Evolutionary conservation across 2,329 filamentous ascomycete genomes (phyloP), one percentile per base, ranked within the genome.

Genomic region (Paraphoma sp.): DNA sequence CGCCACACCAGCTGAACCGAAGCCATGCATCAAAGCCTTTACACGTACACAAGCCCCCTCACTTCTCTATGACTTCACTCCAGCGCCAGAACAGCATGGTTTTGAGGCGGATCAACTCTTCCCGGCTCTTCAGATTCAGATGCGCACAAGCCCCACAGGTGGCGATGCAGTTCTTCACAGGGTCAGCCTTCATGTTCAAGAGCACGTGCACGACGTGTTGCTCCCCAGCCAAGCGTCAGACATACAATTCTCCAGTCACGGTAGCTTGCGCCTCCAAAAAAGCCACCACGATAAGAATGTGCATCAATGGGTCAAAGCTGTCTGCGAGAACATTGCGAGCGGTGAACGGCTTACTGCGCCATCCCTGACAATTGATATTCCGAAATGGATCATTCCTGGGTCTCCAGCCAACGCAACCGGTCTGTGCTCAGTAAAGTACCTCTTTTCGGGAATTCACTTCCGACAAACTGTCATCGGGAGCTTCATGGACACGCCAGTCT

Each of bases 361-460:
- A 4, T 54, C 59, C 0, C 51, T 76, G 3, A 54, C 16, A 10
- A 45, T 77, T 7, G 44, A 63, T 0, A 68, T 77, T 9, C 75
- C 75, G 5, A 63, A 57, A 28, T 73, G 70, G 70, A 63, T 62
- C 0, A 63, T 76, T 5, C 61, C 57, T 4, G 68, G 63, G 16
- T 56, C 48, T 29, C 28, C 60, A 14, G 45, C 46, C 0, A 48
- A 64, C 41, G 48, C 49, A 8, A 54, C 59, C 12, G 61, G 57
- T 11, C 45, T 54, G 40, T 43, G 44, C 8, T 48, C 49, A 5
- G 55, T 72, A 23, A 67, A 57, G 9, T 77, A 71, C 33, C 51
- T 72, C 42, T 74, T 74, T 52, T 64, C 67, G 1, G 69, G 68
- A 16, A 62, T 75, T 3, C 64, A 66, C 38, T 69, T 74, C 45